Base-by-base conservation (phyloP, 73 alveolate species). In the Paramecium tetraurelia region DNA sequence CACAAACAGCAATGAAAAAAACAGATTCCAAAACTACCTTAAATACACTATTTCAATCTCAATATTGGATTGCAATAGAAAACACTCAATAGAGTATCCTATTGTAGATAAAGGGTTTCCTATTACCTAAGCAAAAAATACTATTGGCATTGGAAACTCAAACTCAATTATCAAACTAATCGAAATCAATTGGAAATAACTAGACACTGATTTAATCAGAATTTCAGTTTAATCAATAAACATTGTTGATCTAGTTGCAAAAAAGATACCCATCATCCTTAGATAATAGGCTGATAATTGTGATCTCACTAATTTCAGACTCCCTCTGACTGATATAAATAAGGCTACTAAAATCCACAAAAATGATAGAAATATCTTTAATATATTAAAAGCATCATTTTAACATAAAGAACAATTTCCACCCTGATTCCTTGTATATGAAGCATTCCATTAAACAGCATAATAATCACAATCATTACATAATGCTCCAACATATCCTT, bases 401-500 rank as follows among this genome's bases (percentile, higher is more conserved):
- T 63, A 0, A 63, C 84, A 63, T 27, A 63, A 11, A 12, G 41
- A 27, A 63, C 84, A 63, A 63, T 27, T 24, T 27, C 84, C 84
- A 27, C 46, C 10, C 35, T 41, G 31, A 33, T 27, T 21, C 31
- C 41, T 10, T 2, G 84, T 63, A 33, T 63, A 63, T 22, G 41
- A 63, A 31, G 41, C 84, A 31, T 33, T 33, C 84, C 84, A 63
- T 12, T 31, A 27, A 7, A 11, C 10, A 31, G 50, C 84, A 63
- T 63, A 63, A 63, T 63, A 63, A 63, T 63, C 84, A 7, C 84
- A 63, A 63, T 63, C 84, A 63, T 33, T 63, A 33, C 84, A 63
- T 12, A 63, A 33, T 27, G 84, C 84, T 27, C 84, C 84, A 22
- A 33, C 7, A 14, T 63, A 63, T 0, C 84, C 84, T 63, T 63